Conservation (phyloP, 768 basidiomycete species). For the Termitomyces sp. region DNA sequence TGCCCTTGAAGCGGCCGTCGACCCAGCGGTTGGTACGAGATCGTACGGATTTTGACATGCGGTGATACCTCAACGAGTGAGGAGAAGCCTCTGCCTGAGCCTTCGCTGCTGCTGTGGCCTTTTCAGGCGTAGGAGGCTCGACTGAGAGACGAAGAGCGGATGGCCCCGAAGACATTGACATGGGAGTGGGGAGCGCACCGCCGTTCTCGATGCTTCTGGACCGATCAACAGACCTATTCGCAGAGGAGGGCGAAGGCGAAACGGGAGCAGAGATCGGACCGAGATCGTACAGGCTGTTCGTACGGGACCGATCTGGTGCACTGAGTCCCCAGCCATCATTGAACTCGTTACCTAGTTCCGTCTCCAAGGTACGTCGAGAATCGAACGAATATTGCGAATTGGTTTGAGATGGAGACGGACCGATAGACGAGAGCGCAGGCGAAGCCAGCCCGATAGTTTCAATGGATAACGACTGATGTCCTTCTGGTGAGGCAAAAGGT, state of each 20-base stretch:
- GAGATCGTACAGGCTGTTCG: conserved; percentile 52
- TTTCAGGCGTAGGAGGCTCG: conserved; percentile 38
- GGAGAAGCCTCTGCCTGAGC: conserved; percentile 7
- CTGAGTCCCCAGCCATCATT: conserved; percentile 37
- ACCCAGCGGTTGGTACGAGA: conserved; percentile 57
- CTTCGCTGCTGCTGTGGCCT: conserved; percentile 9
- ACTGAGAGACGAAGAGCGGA: conserved; percentile 31
- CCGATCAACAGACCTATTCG: conserved; percentile 7
- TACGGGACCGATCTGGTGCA: conserved; percentile 40
- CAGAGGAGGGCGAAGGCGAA: conserved; percentile 20
- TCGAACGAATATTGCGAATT: conserved; percentile 9
- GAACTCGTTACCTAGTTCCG: conserved; percentile 54
- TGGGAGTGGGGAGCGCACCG: conserved; percentile 12
- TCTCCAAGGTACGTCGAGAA: conserved; percentile 38
- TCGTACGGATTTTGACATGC: conserved; percentile 47
- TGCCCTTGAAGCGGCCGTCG: conserved; percentile 45
- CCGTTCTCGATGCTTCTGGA: conserved; percentile 9
- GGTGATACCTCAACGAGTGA: conserved; percentile 28
- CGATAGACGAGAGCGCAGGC: conserved; percentile 30
- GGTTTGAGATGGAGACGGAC: conserved; percentile 20
- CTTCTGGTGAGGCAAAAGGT: conserved; percentile 27
- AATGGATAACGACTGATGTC: conserved; percentile 25
- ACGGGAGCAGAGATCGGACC: conserved; percentile 38
- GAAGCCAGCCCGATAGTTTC: conserved; percentile 23
- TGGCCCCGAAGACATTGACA: conserved; percentile 7